These are phyloP conservation scores for Talaromyces funiculosus DNA, from an alignment of 2,329 filamentous ascomycete genomes.

Conservation along the genomic window DNA sequence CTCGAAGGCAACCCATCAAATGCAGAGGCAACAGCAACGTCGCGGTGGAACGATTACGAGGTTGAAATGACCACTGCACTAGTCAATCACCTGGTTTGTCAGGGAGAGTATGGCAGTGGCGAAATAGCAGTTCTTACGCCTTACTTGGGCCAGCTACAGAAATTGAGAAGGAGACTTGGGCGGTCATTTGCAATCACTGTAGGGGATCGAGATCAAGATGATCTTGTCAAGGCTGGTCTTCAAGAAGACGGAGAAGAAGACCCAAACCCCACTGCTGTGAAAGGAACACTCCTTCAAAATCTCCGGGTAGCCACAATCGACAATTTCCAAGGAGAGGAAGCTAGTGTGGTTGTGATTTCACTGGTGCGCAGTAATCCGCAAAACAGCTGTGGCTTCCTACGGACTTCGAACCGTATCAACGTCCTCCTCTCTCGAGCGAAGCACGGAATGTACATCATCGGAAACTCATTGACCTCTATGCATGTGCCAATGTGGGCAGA, in stretches of 20 bases:
- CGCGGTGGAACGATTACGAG: conserved; percentile 51
- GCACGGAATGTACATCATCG: conserved; percentile 67
- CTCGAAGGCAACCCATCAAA: conserved; percentile 32
- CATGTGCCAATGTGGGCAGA: conserved; percentile 59
- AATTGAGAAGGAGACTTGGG: conserved; percentile 36
- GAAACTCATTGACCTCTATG: conserved; percentile 55
- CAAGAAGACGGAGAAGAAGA: conserved; percentile 17
- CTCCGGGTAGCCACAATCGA: conserved; percentile 61
- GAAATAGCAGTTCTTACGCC: conserved; percentile 68
- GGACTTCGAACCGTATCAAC: conserved; percentile 62
- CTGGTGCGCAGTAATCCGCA: conserved; percentile 63
- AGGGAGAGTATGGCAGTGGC: conserved; percentile 53
- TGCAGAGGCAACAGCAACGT: conserved; percentile 28
- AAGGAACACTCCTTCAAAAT: conserved; percentile 43
- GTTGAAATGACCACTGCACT: conserved; percentile 58
- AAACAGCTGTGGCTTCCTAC: conserved; percentile 59
- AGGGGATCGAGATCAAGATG: conserved; percentile 57
- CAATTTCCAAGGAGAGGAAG: conserved; percentile 75
- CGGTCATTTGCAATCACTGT: conserved; percentile 56
- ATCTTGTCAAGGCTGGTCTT: conserved; percentile 41
- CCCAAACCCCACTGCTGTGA: conserved; percentile 18
- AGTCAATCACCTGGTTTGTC: conserved; percentile 59
- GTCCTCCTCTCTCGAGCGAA: conserved; percentile 62
- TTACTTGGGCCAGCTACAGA: conserved; percentile 50
- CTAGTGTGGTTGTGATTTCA: conserved; percentile 63